Evolutionary conservation across 2,329 filamentous ascomycete species (phyloP).

Genomic region (Lachnellula subtilissima): DNA sequence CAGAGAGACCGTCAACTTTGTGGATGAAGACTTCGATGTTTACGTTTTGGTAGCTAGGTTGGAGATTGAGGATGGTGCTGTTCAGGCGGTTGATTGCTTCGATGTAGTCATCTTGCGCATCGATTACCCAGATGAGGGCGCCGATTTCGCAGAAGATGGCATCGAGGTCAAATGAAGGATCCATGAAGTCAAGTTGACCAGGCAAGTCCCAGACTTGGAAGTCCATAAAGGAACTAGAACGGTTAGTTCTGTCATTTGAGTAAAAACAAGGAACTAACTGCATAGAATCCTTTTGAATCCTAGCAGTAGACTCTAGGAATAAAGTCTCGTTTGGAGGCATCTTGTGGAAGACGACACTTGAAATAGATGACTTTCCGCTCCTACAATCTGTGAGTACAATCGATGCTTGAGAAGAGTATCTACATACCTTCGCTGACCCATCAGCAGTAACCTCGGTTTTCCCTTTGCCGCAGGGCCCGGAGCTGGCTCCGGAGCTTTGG

Average conservation of each 20-base stretch:
- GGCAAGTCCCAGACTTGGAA: constrained; percentile 99
- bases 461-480: constrained; percentile 47
- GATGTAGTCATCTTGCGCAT: constrained; percentile 96
- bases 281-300: constrained; percentile 92
- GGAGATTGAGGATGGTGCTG: constrained; percentile 80
- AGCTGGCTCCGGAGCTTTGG: constrained; percentile 43
- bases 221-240: constrained; percentile 90
- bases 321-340: constrained; percentile 92
- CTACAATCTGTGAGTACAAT: constrained; percentile 43
- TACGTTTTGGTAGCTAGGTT: constrained; percentile 84
- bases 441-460: constrained; percentile 82
- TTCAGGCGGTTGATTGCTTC: constrained; percentile 86
- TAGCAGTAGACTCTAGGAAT: constrained; percentile 90
- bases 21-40: constrained; percentile 99
- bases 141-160: constrained; percentile 92
- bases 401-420: neutral
- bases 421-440: constrained; percentile 86
- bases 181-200: constrained; percentile 88
- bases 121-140: constrained; percentile 96
- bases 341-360: constrained; percentile 98
- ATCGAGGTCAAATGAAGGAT: constrained; percentile 84
- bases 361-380: constrained; percentile 97
- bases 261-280: constrained; percentile 56
- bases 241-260: constrained; percentile 8
- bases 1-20: constrained; percentile 95